phyloP scores from a whole-genome alignment of 768 basidiomycete genomes.

The Rhizopogon vulgaris region DNA sequence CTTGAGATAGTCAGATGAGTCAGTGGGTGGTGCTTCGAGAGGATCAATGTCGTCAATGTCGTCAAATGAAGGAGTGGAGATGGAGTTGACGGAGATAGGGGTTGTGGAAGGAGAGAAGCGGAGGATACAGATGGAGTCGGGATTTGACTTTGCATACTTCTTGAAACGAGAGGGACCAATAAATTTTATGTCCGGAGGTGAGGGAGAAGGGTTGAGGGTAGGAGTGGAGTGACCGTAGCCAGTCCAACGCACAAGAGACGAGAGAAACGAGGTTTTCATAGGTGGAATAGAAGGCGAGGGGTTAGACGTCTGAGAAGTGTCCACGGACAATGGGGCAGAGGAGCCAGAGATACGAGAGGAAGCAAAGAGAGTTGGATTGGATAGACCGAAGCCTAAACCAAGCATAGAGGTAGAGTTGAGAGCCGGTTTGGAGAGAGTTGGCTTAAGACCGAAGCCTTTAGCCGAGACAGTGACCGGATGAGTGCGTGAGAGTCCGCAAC shows the following conservation, averaged over 20 bases:
- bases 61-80: neutral
- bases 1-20: conserved; percentile 2
- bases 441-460: conserved; percentile 26
- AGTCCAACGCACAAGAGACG: neutral
- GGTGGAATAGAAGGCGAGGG: neutral
- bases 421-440: conserved; percentile 1
- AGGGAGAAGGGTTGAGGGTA: neutral
- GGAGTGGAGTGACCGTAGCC: neutral
- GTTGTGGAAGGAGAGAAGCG: neutral
- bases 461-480: conserved; percentile 13
- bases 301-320: neutral
- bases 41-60: neutral
- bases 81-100: neutral
- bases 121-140: neutral
- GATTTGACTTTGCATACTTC: neutral
- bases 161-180: neutral
- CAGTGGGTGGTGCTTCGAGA: no score
- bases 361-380: neutral
- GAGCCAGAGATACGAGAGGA: neutral
- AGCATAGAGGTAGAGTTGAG: conserved; percentile 6
- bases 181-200: neutral
- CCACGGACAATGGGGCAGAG: neutral
- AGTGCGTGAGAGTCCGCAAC: conserved; percentile 12
- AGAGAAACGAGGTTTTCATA: neutral
- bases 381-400: conserved; percentile 18